phyloP scores from a whole-genome alignment of 2,329 filamentous ascomycete species.

The Paecilomyces dactylethromorphus region DNA sequence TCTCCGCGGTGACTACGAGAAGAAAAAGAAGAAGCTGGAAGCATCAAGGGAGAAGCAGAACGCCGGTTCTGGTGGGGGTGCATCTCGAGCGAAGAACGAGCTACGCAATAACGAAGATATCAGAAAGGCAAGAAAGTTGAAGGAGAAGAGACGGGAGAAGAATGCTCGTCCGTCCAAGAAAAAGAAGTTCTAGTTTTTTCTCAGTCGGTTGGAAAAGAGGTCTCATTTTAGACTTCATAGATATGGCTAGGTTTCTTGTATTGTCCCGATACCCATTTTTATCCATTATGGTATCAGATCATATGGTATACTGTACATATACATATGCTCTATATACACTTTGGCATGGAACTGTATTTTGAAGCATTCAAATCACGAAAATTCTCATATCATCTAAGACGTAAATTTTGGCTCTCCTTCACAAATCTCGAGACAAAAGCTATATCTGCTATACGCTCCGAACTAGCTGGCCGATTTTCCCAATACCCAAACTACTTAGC shows the following conservation, averaged over 20 bases:
- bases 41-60: slow-evolving; percentile 68
- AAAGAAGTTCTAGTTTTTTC: slow-evolving; percentile 26
- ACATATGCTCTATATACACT: too few relatives aligned
- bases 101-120: slow-evolving; percentile 79
- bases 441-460: too few relatives aligned
- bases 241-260: background rate
- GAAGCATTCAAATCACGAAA: background rate
- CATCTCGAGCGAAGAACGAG: slow-evolving; percentile 67
- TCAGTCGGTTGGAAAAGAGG: background rate
- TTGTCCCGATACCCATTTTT: background rate
- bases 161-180: slow-evolving; percentile 75
- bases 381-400: too few relatives aligned
- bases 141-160: slow-evolving; percentile 75
- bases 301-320: background rate
- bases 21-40: slow-evolving; percentile 80
- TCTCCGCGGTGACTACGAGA: slow-evolving; percentile 82
- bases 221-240: too few relatives aligned
- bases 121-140: slow-evolving; percentile 68
- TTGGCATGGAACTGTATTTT: background rate
- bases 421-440: too few relatives aligned
- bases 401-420: too few relatives aligned
- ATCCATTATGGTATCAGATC: background rate
- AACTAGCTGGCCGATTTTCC: too few relatives aligned
- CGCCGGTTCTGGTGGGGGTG: slow-evolving; percentile 20
- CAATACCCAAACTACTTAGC: too few relatives aligned